Evolutionary conservation across 257 asterid genomes (phyloP), one percentile per base, ranked within the genome.

Genomic region (Plectranthus barbatus): DNA sequence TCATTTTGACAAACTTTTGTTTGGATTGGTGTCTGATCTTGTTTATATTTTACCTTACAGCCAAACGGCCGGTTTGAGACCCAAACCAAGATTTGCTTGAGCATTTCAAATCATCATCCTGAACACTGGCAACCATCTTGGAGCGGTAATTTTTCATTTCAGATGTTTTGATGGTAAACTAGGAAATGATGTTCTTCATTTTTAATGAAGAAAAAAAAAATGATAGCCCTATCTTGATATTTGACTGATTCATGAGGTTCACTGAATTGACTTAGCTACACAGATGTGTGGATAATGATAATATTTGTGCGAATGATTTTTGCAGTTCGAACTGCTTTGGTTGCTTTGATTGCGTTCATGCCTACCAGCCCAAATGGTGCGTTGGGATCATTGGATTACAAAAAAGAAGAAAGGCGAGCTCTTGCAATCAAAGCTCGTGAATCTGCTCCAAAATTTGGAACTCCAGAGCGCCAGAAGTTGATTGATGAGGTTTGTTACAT

Each of bases 81-180:
- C 50, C 96, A 91, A 74, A 88, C 96, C 56, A 91, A 91, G 86
- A 91, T 91, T 57, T 91, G 98, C 82, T 83, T 91, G 85, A 91
- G 98, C 79, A 91, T 91, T 67, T 91, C 98, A 20, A 91, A 86
- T 77, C 96, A 91, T 78, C 98, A 91, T 47, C 98, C 98, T 49
- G 98, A 91, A 79, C 96, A 91, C 76, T 91, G 98, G 98, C 98
- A 86, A 64, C 98, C 98, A 62, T 91, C 94, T 40, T 91, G 98
- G 96, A 86, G 98, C 55, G 98, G 98, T 91, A 76, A 75, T 49
- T 11, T 71, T 55, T 33, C 41, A 18, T 34, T 40, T 69, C 14
- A 40, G 40, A 40, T 59, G 11, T 13, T 42, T 39, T 39, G n/a
- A 18, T 34, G 36, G n/a, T 41, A 7, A 29, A 44, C 21, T 45